phyloP scores from a whole-genome alignment of 2,329 filamentous ascomycete genomes.

The Coniochaeta sp. region DNA sequence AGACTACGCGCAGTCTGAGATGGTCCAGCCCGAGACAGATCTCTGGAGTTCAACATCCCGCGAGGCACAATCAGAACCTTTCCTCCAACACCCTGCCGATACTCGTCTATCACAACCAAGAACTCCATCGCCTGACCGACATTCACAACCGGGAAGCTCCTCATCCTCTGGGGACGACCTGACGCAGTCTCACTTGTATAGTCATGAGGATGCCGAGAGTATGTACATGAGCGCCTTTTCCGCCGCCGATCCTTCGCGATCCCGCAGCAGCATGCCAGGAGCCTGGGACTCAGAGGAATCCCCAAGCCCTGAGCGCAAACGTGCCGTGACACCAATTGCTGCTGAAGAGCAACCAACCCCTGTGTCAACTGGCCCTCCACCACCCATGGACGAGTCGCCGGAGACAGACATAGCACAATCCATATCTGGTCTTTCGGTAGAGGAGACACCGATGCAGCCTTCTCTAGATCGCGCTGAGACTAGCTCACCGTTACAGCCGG shows the following conservation, averaged over 20 bases:
- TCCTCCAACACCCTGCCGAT: slow-evolving; percentile 18
- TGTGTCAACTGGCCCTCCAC: neutral
- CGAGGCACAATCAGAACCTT: slow-evolving; percentile 29
- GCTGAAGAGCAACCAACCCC: neutral
- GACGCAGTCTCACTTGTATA: slow-evolving; percentile 62
- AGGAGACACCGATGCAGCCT: neutral
- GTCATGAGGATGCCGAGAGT: slow-evolving; percentile 74
- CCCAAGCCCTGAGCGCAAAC: slow-evolving; percentile 9
- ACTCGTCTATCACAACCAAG: neutral
- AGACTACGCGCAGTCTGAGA: slow-evolving; percentile 21
- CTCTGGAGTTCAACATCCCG: slow-evolving; percentile 24
- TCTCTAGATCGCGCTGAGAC: neutral
- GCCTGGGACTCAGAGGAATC: slow-evolving; percentile 37
- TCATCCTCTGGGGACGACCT: slow-evolving; percentile 38
- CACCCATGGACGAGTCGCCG: neutral
- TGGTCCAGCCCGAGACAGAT: slow-evolving; percentile 19
- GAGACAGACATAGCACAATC: neutral
- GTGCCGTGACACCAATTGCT: neutral
- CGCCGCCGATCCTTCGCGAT: slow-evolving; percentile 27
- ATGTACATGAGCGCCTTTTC: slow-evolving; percentile 78
- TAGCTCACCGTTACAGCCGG: neutral
- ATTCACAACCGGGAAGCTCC: neutral
- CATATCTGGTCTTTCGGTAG: neutral
- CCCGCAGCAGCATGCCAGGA: slow-evolving; percentile 39
- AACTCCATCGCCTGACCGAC: neutral